Percentiles rank a stretch among this genome's conserved stretches.
Evolutionary conservation across 2,329 filamentous ascomycete species (phyloP).

Genomic region (Phialophora verrucosa): DNA sequence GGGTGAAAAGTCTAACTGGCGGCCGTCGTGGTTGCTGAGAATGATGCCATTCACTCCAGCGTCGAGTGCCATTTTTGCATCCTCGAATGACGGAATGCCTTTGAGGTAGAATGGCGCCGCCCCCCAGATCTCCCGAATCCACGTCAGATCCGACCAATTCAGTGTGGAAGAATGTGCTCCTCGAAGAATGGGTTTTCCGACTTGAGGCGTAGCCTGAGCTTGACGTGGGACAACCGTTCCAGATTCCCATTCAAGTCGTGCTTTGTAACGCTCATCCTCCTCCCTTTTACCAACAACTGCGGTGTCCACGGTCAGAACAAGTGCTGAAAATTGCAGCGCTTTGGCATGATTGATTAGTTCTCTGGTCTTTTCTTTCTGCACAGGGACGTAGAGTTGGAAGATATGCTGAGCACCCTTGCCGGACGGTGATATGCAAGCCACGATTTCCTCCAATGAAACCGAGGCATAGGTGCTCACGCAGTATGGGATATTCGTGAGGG

Average conservation of each 20-base stretch:
- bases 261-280: conserved; percentile 60
- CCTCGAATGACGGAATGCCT: conserved; percentile 61
- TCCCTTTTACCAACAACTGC: conserved; percentile 62
- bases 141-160: conserved; percentile 59
- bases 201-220: conserved; percentile 43
- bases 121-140: conserved; percentile 56
- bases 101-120: conserved; percentile 61
- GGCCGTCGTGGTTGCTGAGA: conserved; percentile 65
- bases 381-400: conserved; percentile 65
- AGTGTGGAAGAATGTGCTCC: conserved; percentile 52
- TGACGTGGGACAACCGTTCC: background rate
- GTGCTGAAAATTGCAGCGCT: conserved; percentile 54
- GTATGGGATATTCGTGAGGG: conserved; percentile 42
- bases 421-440: background rate
- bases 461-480: conserved; percentile 31
- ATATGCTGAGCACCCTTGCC: background rate
- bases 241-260: background rate
- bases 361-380: conserved; percentile 58
- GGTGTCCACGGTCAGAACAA: conserved; percentile 62
- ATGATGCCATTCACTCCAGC: conserved; percentile 60
- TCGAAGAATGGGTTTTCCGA: conserved; percentile 54
- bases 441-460: background rate
- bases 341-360: conserved; percentile 55
- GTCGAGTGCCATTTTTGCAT: conserved; percentile 58
- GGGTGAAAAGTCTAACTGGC: conserved; percentile 55